These are phyloP conservation scores for Mycothermus thermophilus DNA, from an alignment of 495 filamentous ascomycete species.

Conservation along the genomic window DNA sequence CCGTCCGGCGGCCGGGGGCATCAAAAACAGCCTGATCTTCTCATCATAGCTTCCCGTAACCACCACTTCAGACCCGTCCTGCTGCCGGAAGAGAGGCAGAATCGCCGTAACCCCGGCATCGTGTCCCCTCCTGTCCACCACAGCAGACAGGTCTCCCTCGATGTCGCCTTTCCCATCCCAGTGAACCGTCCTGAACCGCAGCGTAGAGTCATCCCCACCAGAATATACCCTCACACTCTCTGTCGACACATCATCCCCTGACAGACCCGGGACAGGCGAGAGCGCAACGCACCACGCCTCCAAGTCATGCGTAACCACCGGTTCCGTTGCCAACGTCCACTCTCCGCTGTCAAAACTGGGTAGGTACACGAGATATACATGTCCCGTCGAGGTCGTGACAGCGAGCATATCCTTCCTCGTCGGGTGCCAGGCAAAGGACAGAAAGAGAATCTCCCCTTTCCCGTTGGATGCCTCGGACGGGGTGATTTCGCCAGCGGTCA, in stretches of 20 bases:
- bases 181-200: constrained; percentile 22
- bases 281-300: constrained; percentile 60
- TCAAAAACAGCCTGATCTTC: constrained; percentile 48
- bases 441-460: constrained; percentile 50
- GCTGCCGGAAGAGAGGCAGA: constrained; percentile 42
- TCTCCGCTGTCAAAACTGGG: constrained; percentile 12
- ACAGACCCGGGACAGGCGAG: constrained; percentile 10
- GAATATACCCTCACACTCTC: constrained; percentile 35
- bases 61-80: constrained; percentile 37
- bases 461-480: no score
- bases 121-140: constrained; percentile 40
- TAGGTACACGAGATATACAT: constrained; percentile 37
- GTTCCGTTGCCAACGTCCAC: constrained; percentile 12
- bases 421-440: constrained; percentile 62
- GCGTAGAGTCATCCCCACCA: constrained; percentile 53
- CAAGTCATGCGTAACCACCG: constrained; percentile 31
- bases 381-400: constrained; percentile 55
- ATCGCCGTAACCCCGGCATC: constrained; percentile 82
- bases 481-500: constrained; percentile 10
- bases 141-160: constrained; percentile 23
- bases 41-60: constrained; percentile 94
- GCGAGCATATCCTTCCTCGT: constrained; percentile 34
- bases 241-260: background rate
- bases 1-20: constrained; percentile 35
- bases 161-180: constrained; percentile 20